A percentile compares a stretch with the other conserved stretches of the same genome.
phyloP scores from a whole-genome alignment of 1,139 yeast species.

The Candida sp. region DNA sequence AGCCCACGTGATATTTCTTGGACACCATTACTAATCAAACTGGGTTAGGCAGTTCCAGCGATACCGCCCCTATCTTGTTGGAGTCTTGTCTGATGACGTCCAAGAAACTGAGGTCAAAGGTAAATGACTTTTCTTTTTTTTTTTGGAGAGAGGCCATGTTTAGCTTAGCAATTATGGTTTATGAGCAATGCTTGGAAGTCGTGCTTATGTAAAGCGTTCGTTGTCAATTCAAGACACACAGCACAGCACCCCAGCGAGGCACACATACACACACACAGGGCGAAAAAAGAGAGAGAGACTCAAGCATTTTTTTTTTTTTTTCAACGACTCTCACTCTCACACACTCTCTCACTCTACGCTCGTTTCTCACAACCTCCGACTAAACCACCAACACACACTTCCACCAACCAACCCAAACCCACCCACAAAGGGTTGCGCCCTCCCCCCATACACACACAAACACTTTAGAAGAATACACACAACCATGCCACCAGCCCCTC shows the following conservation, averaged over 20 bases:
- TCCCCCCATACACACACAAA: neutral
- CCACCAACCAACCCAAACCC: neutral
- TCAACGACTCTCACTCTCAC: too few species aligned
- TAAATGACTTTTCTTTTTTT: neutral
- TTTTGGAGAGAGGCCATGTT: neutral
- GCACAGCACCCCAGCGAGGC: too few species aligned
- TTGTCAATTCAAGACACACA: neutral
- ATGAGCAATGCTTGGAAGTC: neutral
- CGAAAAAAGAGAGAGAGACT: neutral
- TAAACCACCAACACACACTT: neutral
- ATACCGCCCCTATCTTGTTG: neutral
- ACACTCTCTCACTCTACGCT: neutral
- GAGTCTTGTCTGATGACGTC: neutral
- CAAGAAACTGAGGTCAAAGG: neutral
- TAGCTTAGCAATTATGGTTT: neutral
- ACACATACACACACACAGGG: neutral
- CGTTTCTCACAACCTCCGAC: neutral
- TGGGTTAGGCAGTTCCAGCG: neutral
- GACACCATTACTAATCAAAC: neutral
- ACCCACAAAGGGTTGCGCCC: neutral
- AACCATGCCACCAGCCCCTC: conserved; percentile 34
- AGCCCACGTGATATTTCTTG: neutral
- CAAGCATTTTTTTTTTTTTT: neutral
- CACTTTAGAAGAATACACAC: too few species aligned
- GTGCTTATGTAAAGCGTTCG: neutral